These are phyloP conservation scores for Melanogaster broomeanus DNA, from an alignment of 768 basidiomycete species.

Conservation along the genomic window DNA sequence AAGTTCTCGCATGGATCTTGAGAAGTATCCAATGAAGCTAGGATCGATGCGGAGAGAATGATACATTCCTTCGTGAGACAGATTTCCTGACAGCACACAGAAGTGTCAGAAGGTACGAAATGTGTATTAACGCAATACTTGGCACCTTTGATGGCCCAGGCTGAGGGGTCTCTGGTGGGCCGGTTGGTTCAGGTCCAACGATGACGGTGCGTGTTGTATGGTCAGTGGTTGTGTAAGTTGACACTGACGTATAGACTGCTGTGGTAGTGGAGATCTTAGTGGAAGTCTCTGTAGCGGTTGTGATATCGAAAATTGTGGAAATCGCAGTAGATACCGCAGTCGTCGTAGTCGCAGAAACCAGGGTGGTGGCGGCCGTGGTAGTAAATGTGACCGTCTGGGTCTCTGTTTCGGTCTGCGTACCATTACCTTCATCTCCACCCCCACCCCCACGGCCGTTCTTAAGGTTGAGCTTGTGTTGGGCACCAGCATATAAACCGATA, in stretches of 20 bases:
- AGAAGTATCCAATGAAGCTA: conserved; percentile 75
- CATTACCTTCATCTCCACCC: conserved; percentile 29
- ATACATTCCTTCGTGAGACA: conserved; percentile 85
- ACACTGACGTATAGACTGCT: conserved; percentile 36
- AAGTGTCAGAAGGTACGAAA: conserved; percentile 1
- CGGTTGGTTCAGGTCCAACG: conserved; percentile 39
- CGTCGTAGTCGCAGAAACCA: conserved; percentile 31
- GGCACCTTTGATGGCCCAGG: conserved; percentile 58
- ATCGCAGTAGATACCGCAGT: conserved; percentile 36
- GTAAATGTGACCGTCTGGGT: conserved; percentile 35
- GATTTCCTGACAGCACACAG: conserved; percentile 43
- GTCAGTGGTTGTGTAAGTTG: conserved; percentile 41
- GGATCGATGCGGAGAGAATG: conserved; percentile 75
- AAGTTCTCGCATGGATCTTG: conserved; percentile 96
- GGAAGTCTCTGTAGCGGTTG: conserved; percentile 42
- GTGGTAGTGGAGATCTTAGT: conserved; percentile 41
- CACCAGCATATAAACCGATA: conserved; percentile 91
- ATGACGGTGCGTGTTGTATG: conserved; percentile 43
- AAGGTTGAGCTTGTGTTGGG: conserved; percentile 72
- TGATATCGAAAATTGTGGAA: conserved; percentile 34
- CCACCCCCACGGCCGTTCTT: conserved; percentile 37
- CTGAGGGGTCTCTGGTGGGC: conserved; percentile 52
- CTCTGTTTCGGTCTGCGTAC: conserved; percentile 35
- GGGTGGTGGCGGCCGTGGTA: conserved; percentile 30
- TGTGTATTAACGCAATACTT: not conserved